Base-by-base conservation (phyloP, 2,329 filamentous ascomycete genomes). In the Sarocladium oryzae region DNA sequence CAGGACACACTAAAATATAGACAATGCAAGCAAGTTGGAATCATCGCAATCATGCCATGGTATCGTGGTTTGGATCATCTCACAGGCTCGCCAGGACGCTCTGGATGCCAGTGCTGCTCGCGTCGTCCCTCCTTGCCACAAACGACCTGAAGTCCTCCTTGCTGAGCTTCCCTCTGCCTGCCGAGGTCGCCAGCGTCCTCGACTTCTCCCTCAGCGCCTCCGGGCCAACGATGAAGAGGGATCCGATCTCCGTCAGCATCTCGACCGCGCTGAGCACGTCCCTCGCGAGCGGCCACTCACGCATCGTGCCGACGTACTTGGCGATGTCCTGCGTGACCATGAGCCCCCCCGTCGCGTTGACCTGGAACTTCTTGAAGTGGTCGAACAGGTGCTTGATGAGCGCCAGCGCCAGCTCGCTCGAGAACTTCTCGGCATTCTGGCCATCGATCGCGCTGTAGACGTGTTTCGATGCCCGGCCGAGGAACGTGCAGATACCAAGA, bases 251-350 rank as follows among this genome's bases (percentile, higher is more conserved):
- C 23, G 89, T 85, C 54, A 99, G 71, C 41, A 96, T 81, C 71
- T 99, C 92, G 57, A 96, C 81, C 51, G 82, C 80, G 21, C 77
- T 77, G 58, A 81, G 78, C 46, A 84, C 81, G 36, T 87, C 82
- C 59, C 84, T 84, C 50, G 79, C 77, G 36, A 91, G 74, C 24
- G 86, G 81, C 89, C 90, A 97, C 30, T 84, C 84, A 55, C 88
- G 84, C 57, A 99, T 77, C 10, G 95, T 82, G 54, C 91, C 86
- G 8, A 88, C 87, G 67, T 99, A 99, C 64, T 89, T 90, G 32
- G 89, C 89, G 66, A 97, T 91, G 65, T 99, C 93, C 71, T 97
- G 95, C 32, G 87, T 92, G 23, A 97, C 89, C 81, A 96, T 93
- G 43, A 99, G 80, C 2, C 90, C 93, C 55, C 93, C 93, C 0